A percentile compares a stretch with the other conserved stretches of the same genome.
Evolutionary conservation across 768 basidiomycete species (phyloP).

Genomic region (Tylopilus rubrobrunneus): DNA sequence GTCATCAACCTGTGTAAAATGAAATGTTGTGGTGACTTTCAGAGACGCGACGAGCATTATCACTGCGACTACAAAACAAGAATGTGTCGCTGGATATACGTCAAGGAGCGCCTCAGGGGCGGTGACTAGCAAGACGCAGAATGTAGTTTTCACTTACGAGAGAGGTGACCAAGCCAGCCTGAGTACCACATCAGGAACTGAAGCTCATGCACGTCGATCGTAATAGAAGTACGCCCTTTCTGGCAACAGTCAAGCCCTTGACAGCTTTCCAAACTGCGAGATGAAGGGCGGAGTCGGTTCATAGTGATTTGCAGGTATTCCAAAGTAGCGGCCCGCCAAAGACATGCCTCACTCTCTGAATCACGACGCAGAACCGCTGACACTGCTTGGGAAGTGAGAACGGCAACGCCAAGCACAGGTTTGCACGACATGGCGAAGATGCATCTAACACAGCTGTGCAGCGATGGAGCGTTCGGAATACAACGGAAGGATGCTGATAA

Average conservation of each 20-base stretch:
- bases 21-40: constrained; percentile 6
- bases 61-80: not conserved
- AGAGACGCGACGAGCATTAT: not conserved
- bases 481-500: constrained; percentile 5
- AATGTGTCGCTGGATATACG: constrained; percentile 24
- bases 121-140: constrained; percentile 3
- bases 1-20: constrained; percentile 4
- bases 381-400: constrained; percentile 1
- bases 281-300: constrained; percentile 1
- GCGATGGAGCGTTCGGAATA: constrained; percentile 5
- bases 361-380: not conserved
- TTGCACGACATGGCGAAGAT: constrained; percentile 15
- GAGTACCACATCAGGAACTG: constrained; percentile 20
- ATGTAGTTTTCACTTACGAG: constrained; percentile 11
- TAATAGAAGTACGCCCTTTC: constrained; percentile 19
- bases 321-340: not conserved
- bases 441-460: constrained; percentile 24
- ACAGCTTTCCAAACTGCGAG: constrained; percentile 14
- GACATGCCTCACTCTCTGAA: not conserved
- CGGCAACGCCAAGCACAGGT: constrained; percentile 11
- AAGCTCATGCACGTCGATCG: constrained; percentile 25
- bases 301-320: constrained; percentile 2
- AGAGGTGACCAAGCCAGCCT: not conserved
- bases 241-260: constrained; percentile 20
- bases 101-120: constrained; percentile 13